phyloP scores from a whole-genome alignment of 345 rosid species.

The Orychophragmus violaceus region DNA sequence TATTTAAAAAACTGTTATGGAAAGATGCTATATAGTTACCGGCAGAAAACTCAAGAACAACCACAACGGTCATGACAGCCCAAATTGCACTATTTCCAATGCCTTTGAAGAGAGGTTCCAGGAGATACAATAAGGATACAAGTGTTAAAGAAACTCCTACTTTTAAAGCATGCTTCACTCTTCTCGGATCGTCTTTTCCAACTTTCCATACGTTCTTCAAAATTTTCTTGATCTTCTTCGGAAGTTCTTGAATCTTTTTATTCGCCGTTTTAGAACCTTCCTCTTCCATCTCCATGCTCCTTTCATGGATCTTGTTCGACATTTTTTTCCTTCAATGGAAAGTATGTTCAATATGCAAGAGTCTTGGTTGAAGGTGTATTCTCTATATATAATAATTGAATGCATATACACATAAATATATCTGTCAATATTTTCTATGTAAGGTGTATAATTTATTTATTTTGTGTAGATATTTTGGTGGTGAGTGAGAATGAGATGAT shows the following conservation, averaged over 20 bases:
- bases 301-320: slow-evolving; percentile 38
- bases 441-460: background rate
- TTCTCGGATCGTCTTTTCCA: slow-evolving; percentile 73
- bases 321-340: slow-evolving; percentile 16
- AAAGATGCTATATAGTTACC: slow-evolving; percentile 33
- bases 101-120: slow-evolving; percentile 60
- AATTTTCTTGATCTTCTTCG: slow-evolving; percentile 39
- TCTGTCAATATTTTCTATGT: background rate
- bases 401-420: background rate
- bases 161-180: slow-evolving; percentile 66
- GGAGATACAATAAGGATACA: slow-evolving; percentile 57
- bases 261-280: slow-evolving; percentile 12
- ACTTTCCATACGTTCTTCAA: slow-evolving; percentile 37
- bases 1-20: background rate
- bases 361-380: background rate
- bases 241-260: slow-evolving; percentile 20
- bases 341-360: background rate
- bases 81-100: slow-evolving; percentile 61
- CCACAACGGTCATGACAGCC: slow-evolving; percentile 88
- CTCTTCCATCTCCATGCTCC: slow-evolving; percentile 27
- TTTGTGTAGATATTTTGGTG: background rate
- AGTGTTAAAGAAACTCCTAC: slow-evolving; percentile 71
- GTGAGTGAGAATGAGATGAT: background rate
- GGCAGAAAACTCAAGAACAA: slow-evolving; percentile 73
- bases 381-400: slow-evolving; percentile 5